Conservation (phyloP, 2,329 filamentous ascomycete species). For the Scorias spongiosa region DNA sequence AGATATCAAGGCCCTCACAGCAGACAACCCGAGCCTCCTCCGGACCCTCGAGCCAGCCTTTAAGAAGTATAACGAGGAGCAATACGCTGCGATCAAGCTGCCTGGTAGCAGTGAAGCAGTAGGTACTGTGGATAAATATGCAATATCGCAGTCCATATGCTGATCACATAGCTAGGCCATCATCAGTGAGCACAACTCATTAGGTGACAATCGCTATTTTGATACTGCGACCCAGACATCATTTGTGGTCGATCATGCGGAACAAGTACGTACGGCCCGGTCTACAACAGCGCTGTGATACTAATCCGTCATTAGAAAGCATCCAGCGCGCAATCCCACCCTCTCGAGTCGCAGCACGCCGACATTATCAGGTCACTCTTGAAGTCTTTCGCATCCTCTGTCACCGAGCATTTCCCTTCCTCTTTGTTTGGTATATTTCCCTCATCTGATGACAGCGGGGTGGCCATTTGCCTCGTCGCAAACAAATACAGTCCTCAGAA, state of each 20-base stretch:
- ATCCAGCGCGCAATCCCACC: conserved; percentile 64
- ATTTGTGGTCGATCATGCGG: conserved; percentile 74
- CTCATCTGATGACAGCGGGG: conserved; percentile 54
- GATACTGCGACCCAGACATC: conserved; percentile 78
- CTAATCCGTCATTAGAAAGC: conserved; percentile 45
- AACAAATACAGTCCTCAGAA: conserved; percentile 98
- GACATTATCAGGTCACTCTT: conserved; percentile 74
- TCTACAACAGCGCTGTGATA: background rate
- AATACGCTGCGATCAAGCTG: conserved; percentile 77
- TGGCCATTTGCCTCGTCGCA: conserved; percentile 74
- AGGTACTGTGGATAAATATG: conserved; percentile 9
- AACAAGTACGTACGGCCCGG: conserved; percentile 40
- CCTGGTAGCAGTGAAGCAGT: conserved; percentile 73
- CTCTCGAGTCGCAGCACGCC: conserved; percentile 57
- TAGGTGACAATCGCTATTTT: conserved; percentile 73
- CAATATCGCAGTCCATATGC: background rate
- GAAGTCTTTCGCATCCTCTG: conserved; percentile 61
- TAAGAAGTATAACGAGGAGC: conserved; percentile 90
- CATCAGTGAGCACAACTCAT: conserved; percentile 70
- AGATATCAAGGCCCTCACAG: conserved; percentile 84
- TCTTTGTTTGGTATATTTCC: conserved; percentile 73
- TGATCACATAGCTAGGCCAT: conserved; percentile 38
- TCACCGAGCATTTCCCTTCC: conserved; percentile 76
- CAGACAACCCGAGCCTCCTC: conserved; percentile 51
- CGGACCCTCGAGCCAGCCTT: conserved; percentile 68